Evolutionary conservation across 1,139 yeast species (phyloP).

Genomic region (Yamadazyma epiphylla): DNA sequence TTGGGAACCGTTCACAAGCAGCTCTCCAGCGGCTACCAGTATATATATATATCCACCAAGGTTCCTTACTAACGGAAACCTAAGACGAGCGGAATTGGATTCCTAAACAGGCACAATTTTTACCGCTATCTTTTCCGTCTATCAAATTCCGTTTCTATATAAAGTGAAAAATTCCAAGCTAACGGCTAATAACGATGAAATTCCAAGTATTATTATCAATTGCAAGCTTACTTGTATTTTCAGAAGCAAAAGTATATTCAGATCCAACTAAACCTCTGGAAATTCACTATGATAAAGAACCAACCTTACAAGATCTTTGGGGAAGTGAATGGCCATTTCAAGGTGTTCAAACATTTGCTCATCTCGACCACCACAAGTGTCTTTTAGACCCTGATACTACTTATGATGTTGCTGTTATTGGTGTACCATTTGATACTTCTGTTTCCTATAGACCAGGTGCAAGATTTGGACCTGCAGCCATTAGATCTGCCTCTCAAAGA

Average conservation of each 20-base stretch:
- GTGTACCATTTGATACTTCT: conserved; percentile 79
- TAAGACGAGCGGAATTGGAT: too few relatives aligned
- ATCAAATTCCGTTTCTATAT: too few relatives aligned
- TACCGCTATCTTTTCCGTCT: too few relatives aligned
- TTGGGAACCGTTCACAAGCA: too few relatives aligned
- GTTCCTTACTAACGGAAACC: too few relatives aligned
- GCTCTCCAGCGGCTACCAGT: too few relatives aligned
- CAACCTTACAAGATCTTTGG: conserved; percentile 53
- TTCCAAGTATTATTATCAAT: conserved; percentile 1
- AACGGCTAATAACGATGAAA: too few relatives aligned
- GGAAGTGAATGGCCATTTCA: conserved; percentile 64
- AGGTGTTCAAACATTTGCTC: conserved; percentile 75
- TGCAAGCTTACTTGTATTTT: background rate
- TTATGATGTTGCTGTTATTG: conserved; percentile 67
- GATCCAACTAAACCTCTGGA: conserved; percentile 6
- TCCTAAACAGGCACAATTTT: too few relatives aligned
- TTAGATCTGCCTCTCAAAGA: conserved; percentile 69
- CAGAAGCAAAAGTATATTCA: conserved; percentile 9
- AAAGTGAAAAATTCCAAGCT: background rate
- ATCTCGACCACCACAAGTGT: conserved; percentile 57
- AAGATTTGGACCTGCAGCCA: conserved; percentile 76
- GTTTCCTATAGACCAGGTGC: conserved; percentile 74
- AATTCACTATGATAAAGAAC: conserved; percentile 13
- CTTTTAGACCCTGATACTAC: conserved; percentile 41
- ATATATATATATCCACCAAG: too few relatives aligned